Evolutionary conservation across 2,329 filamentous ascomycete genomes (phyloP), one percentile per base, ranked within the genome.

Genomic region (Decorospora gaudefroyi): DNA sequence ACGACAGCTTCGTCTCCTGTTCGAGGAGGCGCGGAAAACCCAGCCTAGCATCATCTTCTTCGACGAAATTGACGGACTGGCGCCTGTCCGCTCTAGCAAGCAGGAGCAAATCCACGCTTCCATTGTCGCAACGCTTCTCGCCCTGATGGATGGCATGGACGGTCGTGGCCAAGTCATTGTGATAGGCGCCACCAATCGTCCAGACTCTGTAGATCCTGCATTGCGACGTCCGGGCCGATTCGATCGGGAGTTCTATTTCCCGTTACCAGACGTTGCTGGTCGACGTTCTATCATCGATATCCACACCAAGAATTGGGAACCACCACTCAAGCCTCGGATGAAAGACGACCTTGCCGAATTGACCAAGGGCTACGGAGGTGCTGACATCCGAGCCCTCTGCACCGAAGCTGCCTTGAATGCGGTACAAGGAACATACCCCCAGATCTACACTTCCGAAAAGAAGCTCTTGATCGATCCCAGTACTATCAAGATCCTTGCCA

Each of bases 41-140:
- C 93, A 99, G 64, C 93, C 93, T 0, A 97, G 92, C 69, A 99
- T 99, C 71, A 99, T 99, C 69, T 99, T 99, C 76, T 97, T 99
- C 60, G 93, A 99, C 68, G 93, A 99, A 70, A 99, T 99, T 57
- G 93, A 99, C 73, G 93, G 93, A 42, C 78, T 99, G 53, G 93
- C 93, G 2, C 95, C 93, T 37, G 93, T 97, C 22, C 83, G 93
- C 59, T 97, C 93, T 9, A 96, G 92, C 72, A 97, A 97, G 70
- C 92, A 97, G 73, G 93, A 99, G 68, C 93, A 99, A 72, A 97
- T 97, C 47, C 93, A 99, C 71, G 90, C 93, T 4, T 97, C 92
- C 2, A 99, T 99, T 40, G 77, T 78, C 12, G 73, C 78, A 3
- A 77, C 76, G 0, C 76, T 80, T 33, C 69, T 78, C 38, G 69